These are phyloP conservation scores for Meyerozyma guilliermondii DNA, from an alignment of 1,139 yeast species.

Conservation along the genomic window DNA sequence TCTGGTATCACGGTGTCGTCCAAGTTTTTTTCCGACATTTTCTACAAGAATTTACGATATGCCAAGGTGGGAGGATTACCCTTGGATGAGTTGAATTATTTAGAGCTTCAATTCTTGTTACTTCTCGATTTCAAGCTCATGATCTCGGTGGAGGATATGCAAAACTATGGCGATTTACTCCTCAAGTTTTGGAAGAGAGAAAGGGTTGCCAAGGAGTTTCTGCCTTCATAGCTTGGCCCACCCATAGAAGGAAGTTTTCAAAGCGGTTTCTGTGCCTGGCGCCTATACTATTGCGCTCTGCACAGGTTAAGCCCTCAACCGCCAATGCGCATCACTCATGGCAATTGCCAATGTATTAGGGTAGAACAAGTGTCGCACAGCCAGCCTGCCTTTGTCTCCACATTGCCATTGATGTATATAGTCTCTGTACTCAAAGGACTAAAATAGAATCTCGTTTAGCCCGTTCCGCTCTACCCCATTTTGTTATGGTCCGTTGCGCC, in stretches of 20 bases:
- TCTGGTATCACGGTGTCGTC: conserved; percentile 97
- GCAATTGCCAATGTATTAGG: too few species aligned
- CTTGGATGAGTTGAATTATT: conserved; percentile 84
- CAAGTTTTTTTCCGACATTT: conserved; percentile 91
- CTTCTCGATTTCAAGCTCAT: conserved; percentile 81
- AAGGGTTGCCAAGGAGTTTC: conserved; percentile 36
- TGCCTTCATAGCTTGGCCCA: conserved; percentile 4
- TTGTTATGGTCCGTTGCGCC: not conserved
- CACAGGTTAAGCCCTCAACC: too few species aligned
- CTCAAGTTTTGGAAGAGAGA: conserved; percentile 81
- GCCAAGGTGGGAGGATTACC: conserved; percentile 98
- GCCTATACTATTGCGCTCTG: too few species aligned
- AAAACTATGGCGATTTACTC: conserved; percentile 82
- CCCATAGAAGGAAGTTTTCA: too few species aligned
- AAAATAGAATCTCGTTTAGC: not conserved
- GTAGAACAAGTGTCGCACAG: not conserved
- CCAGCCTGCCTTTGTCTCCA: not conserved
- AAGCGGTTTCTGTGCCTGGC: too few species aligned
- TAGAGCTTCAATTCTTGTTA: conserved; percentile 83
- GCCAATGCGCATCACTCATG: too few species aligned
- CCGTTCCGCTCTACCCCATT: not conserved
- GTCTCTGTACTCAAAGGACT: too few species aligned
- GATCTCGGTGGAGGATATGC: conserved; percentile 87
- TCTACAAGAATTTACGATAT: conserved; percentile 91
- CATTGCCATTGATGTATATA: not conserved